Conservation (phyloP, 2,329 filamentous ascomycete species). For the Colletotrichum phormii region DNA sequence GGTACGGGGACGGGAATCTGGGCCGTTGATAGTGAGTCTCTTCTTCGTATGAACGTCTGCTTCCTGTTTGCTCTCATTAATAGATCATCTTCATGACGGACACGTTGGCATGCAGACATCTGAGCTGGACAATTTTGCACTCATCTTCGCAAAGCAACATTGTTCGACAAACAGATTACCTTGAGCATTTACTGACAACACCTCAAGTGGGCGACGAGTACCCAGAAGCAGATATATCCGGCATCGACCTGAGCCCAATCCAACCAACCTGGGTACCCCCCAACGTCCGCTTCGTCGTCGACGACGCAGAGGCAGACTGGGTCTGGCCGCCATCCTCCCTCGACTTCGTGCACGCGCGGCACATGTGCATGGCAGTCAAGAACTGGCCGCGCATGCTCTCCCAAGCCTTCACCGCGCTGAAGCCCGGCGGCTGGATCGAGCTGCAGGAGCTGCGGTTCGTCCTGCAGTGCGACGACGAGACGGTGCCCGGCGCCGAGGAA, state of each 20-base stretch:
- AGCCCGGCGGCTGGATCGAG: slow-evolving; percentile 59
- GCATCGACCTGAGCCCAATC: slow-evolving; percentile 53
- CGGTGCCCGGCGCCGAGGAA: slow-evolving; percentile 50
- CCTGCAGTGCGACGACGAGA: slow-evolving; percentile 50
- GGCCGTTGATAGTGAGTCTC: slow-evolving; percentile 52
- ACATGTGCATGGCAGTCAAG: slow-evolving; percentile 54
- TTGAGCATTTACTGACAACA: neutral
- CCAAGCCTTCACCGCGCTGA: slow-evolving; percentile 47
- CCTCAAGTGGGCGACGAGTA: slow-evolving; percentile 49
- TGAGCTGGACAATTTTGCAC: neutral
- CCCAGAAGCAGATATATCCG: slow-evolving; percentile 50
- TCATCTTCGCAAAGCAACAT: neutral
- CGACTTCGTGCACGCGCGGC: slow-evolving; percentile 47
- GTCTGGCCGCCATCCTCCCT: slow-evolving; percentile 36
- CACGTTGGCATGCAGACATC: neutral
- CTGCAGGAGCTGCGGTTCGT: slow-evolving; percentile 57
- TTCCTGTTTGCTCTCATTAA: neutral
- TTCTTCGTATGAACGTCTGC: slow-evolving; percentile 19
- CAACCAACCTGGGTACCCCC: slow-evolving; percentile 54
- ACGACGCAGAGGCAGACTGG: slow-evolving; percentile 49
- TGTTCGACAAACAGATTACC: neutral
- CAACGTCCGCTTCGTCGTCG: slow-evolving; percentile 52
- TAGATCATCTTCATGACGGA: neutral
- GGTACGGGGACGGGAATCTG: slow-evolving; percentile 58
- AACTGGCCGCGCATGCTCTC: slow-evolving; percentile 45